Percentiles rank a stretch among this genome's conserved stretches.
These are phyloP conservation scores for Termitomyces sp. DNA, from an alignment of 768 basidiomycete species.

Conservation along the genomic window DNA sequence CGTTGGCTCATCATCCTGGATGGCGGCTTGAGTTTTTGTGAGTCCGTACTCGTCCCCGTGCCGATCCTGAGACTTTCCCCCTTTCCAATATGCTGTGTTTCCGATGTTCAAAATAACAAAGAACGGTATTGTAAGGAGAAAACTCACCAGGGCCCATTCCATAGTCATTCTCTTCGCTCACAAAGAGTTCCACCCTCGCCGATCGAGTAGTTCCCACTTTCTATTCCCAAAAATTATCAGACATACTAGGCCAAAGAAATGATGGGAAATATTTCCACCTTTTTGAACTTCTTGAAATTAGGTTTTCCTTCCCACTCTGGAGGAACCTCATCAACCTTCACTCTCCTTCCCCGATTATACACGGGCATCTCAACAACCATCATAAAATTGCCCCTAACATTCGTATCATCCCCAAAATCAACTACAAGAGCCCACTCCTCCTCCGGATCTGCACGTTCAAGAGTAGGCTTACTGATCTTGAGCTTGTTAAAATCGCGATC, in stretches of 20 bases:
- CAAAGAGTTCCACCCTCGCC: constrained; percentile 44
- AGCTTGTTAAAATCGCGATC: constrained; percentile 79
- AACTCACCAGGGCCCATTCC: constrained; percentile 46
- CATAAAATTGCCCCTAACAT: constrained; percentile 76
- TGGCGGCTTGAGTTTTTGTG: constrained; percentile 14
- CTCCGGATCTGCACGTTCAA: constrained; percentile 40
- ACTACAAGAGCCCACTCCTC: constrained; percentile 56
- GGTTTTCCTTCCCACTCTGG: constrained; percentile 44
- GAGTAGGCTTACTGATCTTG: constrained; percentile 61
- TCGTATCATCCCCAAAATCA: constrained; percentile 59
- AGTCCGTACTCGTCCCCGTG: constrained; percentile 11
- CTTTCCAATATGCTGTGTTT: constrained; percentile 49
- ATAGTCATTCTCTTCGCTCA: constrained; percentile 46
- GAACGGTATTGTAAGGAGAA: neutral
- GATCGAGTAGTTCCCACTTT: constrained; percentile 22
- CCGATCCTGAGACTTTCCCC: constrained; percentile 20
- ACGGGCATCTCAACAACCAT: constrained; percentile 65
- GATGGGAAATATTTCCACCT: constrained; percentile 28
- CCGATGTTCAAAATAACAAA: constrained; percentile 4
- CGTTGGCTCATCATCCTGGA: constrained; percentile 10
- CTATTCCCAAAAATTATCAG: constrained; percentile 10
- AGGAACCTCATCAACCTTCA: constrained; percentile 16
- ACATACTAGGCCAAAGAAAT: neutral
- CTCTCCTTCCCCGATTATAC: constrained; percentile 25
- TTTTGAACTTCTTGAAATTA: constrained; percentile 79